Base-by-base conservation (phyloP, 2,329 filamentous ascomycete species). In the Aspergillus brunneoviolaceus region DNA sequence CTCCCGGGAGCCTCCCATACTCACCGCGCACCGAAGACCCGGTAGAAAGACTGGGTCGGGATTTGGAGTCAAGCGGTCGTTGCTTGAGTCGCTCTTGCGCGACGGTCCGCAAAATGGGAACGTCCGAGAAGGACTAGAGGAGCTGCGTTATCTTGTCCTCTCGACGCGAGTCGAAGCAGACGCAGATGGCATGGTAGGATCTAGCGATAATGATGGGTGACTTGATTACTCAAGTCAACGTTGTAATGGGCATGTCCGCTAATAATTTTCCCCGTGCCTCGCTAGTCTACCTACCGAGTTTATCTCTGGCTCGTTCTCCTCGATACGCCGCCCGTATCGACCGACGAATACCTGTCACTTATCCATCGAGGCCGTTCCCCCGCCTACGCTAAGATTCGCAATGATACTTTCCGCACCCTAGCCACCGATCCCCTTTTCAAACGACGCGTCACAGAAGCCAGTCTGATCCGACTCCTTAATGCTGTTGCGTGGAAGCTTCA, bases 361-460 rank as follows among this genome's bases (percentile, higher is more conserved):
- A 89, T 99, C 65, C 92, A 96, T 72, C 91, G 95, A 64, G 94
- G 95, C 63, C 90, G 94, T 25, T 98, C 94, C 3, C 93, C 94
- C 0, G 93, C 92, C 50, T 96, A 99, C 79, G 87, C 91, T 70
- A 99, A 99, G 80, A 99, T 99, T 73, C 91, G 93, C 74, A 97
- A 99, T 77, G 95, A 99, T 76, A 97, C 95, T 47, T 98, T 98
- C 76, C 91, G 95, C 69, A 99, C 95, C 0, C 83, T 99, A 57
- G 95, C 95, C 33, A 97, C 94, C 55, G 95, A 99, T 71, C 93
- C 94, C n/a, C 86, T 99, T 39, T 99, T 98, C 81, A 91, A 95
- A 63, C 88, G 95, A 33, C 89, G 94, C 60, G 95, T 99, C 61
- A 96, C 92, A 60, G 95, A 99, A 77, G 96, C 96, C 62, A 96